Evolutionary conservation across 139 green algal genomes (phyloP), one percentile per base, ranked within the genome.

Genomic region (Closterium sp.): DNA sequence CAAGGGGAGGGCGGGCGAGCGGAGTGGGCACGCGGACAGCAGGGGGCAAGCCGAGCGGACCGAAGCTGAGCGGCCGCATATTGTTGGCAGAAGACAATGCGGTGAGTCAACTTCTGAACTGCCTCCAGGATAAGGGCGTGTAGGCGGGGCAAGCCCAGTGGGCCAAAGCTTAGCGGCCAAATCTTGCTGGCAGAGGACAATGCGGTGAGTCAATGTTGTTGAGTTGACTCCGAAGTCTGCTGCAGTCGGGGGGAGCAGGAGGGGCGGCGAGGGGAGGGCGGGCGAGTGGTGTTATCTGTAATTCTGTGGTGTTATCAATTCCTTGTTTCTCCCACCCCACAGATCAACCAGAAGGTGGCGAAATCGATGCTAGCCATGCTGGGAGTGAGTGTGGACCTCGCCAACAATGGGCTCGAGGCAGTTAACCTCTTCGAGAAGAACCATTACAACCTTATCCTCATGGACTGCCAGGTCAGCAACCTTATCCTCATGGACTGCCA

Each of bases 381-480:
- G 89, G 89, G 29, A 11, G 62, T 87, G 24, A 42, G 29, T 24
- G 70, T 87, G 50, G 89, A 91, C 9, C n/a, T 91, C 2, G 89
- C 70, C 17, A 88, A 87, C 89, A 87, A 91, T 62, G 89, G 89
- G 27, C 27, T 91, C 13, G 89, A 91, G 70, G 89, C 89, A 10
- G 89, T 91, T 13, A 42, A 38, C 50, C 50, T 70, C n/a, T 38
- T 6, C 11, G 9, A 87, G 89, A 42, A 24, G 9, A 45, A 62
- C 30, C 17, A 38, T 2, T 91, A 91, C 29, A 62, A 91, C 89
- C n/a, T 91, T 62, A 62, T 91, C 29, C 62, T 91, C 89, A 91
- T 91, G 89, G 89, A 91, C 89, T 87, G 50, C 62, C 89, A 91
- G 89, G 70, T 91, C 50, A 29, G 62, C 42, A 34, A 28, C 88